phyloP scores from a whole-genome alignment of 495 filamentous ascomycete species.

The Alectoria sarmentosa region DNA sequence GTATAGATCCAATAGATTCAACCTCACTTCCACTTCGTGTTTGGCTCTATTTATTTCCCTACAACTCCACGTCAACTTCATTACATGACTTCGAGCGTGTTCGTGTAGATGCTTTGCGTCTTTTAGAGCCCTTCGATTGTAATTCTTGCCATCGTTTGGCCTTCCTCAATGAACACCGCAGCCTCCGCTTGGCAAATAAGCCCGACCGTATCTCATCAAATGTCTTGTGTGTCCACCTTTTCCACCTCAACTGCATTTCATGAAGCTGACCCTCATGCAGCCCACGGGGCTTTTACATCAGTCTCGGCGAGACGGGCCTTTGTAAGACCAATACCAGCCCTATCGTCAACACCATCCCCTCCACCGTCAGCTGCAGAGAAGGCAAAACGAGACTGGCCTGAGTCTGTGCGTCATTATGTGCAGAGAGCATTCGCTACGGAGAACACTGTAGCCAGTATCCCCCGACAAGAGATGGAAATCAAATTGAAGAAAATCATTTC shows the following conservation, averaged over 20 bases:
- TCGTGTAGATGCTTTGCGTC: background rate
- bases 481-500: slow-evolving; percentile 84
- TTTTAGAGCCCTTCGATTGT: background rate
- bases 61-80: background rate
- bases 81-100: background rate
- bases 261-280: slow-evolving; percentile 13
- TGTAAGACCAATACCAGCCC: slow-evolving; percentile 22
- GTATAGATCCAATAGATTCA: slow-evolving; percentile 3
- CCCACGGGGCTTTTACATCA: slow-evolving; percentile 25
- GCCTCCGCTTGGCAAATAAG: slow-evolving; percentile 7
- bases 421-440: slow-evolving; percentile 72
- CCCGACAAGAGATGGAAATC: slow-evolving; percentile 62
- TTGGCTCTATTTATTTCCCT: too few relatives aligned
- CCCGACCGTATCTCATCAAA: slow-evolving; percentile 12
- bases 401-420: slow-evolving; percentile 72
- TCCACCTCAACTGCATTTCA: slow-evolving; percentile 5
- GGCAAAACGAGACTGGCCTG: slow-evolving; percentile 63
- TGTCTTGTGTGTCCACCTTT: slow-evolving; percentile 12
- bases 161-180: slow-evolving; percentile 11
- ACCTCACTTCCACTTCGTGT: background rate
- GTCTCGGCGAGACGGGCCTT: slow-evolving; percentile 34
- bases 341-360: slow-evolving; percentile 21
- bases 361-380: slow-evolving; percentile 30
- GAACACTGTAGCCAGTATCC: slow-evolving; percentile 58
- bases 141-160: background rate